These are phyloP conservation scores for Syzygium aromaticum DNA, from an alignment of 345 rosid genomes.

Conservation along the genomic window DNA sequence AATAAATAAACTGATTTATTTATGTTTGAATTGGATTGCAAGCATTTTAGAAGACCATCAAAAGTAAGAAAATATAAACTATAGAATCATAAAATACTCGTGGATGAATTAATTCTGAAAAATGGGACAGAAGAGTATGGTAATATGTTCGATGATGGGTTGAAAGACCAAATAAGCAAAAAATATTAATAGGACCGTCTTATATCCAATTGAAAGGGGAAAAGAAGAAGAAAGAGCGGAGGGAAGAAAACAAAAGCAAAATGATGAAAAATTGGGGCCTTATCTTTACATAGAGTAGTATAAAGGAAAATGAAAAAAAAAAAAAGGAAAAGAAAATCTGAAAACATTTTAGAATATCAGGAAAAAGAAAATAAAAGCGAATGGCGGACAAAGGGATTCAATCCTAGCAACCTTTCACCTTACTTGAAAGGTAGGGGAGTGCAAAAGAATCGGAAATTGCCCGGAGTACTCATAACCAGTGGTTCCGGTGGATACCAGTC, in stretches of 20 bases:
- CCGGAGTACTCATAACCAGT: fast-evolving
- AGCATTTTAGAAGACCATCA: not conserved
- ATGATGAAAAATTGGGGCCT: not conserved
- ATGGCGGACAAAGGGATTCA: not conserved
- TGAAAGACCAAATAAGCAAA: not conserved
- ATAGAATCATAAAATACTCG: no score
- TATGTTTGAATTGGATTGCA: not conserved
- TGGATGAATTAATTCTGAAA: not conserved
- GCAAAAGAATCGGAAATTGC: no score
- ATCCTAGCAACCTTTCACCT: not conserved
- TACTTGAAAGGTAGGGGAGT: not conserved
- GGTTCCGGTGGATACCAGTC: no score
- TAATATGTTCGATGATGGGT: not conserved
- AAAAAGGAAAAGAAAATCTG: not conserved
- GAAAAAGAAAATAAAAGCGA: not conserved
- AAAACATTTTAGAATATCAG: not conserved
- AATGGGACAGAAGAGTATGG: not conserved
- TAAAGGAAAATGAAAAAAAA: not conserved
- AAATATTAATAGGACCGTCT: not conserved
- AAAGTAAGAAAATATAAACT: not conserved
- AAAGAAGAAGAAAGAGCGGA: not conserved
- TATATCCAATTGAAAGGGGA: no score
- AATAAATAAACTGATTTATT: not conserved
- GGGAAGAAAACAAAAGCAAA: not conserved
- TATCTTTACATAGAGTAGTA: not conserved